Evolutionary conservation across 2,329 filamentous ascomycete genomes (phyloP).

Genomic region (Bipolaris bicolor): DNA sequence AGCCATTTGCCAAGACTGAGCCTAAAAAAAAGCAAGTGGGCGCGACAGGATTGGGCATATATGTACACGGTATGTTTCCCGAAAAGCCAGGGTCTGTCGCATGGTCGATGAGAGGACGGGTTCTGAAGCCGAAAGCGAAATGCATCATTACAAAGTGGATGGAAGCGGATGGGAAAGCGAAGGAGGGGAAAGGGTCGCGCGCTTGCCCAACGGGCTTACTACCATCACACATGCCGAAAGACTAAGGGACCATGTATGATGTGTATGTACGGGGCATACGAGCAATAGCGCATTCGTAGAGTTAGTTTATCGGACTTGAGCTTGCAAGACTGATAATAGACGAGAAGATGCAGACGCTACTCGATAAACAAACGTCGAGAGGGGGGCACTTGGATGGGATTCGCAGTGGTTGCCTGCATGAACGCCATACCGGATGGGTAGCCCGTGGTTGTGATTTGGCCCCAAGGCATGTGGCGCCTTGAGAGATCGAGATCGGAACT

Average conservation of each 20-base stretch:
- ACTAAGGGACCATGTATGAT: too few species aligned
- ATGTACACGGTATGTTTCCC: neutral
- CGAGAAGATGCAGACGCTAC: neutral
- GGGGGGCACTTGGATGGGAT: neutral
- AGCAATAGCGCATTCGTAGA: neutral
- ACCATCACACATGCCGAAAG: too few species aligned
- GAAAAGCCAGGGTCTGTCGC: too few species aligned
- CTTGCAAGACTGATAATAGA: neutral
- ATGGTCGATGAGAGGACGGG: too few species aligned
- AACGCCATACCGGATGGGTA: conserved; percentile 1
- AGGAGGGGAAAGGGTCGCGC: too few species aligned
- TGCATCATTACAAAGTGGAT: too few species aligned
- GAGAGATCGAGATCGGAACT: neutral
- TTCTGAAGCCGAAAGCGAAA: too few species aligned
- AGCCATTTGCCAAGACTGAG: neutral
- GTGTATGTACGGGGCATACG: neutral
- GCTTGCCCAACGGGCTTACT: too few species aligned
- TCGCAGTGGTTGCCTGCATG: neutral
- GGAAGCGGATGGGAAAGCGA: too few species aligned
- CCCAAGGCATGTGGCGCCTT: neutral
- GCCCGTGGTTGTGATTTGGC: conserved; percentile 1
- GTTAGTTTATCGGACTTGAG: neutral
- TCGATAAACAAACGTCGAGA: neutral
- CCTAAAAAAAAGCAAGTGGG: neutral
- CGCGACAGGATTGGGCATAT: neutral